Percentiles rank a stretch among this genome's conserved stretches.
phyloP scores from a whole-genome alignment of 129 eudicot species.

The Lactuca sativa region DNA sequence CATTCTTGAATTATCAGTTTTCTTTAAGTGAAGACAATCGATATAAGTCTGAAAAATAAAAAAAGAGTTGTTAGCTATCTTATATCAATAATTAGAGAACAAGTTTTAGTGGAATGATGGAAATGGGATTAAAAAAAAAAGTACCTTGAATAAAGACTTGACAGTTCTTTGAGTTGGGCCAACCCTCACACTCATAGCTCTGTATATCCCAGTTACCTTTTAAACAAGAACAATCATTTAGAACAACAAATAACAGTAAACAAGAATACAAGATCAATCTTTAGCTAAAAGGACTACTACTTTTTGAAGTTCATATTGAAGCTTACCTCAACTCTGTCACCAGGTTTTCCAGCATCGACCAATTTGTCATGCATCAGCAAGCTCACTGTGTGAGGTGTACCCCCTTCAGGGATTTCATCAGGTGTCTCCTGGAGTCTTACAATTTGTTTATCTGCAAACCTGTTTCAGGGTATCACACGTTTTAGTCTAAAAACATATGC shows the following conservation, averaged over 20 bases:
- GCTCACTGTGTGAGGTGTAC: constrained; percentile 98
- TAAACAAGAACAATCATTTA: constrained; percentile 20
- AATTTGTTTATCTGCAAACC: constrained; percentile 96
- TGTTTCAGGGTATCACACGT: constrained; percentile 16
- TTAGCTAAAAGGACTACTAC: background rate
- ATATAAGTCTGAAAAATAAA: constrained; percentile 76
- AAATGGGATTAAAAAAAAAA: background rate
- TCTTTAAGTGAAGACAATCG: constrained; percentile 93
- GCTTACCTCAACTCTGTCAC: constrained; percentile 95
- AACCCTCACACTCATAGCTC: constrained; percentile 95
- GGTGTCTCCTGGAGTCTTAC: constrained; percentile 97
- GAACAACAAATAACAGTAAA: constrained; percentile 13
- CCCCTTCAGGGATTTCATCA: constrained; percentile 98
- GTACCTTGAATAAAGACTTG: constrained; percentile 67
- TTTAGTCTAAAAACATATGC: background rate
- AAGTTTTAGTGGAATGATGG: background rate
- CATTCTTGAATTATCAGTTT: constrained; percentile 91
- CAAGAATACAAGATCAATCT: background rate
- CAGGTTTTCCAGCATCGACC: constrained; percentile 95
- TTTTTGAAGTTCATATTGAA: background rate
- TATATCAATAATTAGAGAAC: background rate
- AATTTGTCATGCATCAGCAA: constrained; percentile 96
- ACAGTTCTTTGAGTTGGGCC: constrained; percentile 84
- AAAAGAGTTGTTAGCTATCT: background rate
- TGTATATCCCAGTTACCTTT: constrained; percentile 90